Evolutionary conservation across 805 yeast species (phyloP).

Genomic region (Isabelozyma gotoi): DNA sequence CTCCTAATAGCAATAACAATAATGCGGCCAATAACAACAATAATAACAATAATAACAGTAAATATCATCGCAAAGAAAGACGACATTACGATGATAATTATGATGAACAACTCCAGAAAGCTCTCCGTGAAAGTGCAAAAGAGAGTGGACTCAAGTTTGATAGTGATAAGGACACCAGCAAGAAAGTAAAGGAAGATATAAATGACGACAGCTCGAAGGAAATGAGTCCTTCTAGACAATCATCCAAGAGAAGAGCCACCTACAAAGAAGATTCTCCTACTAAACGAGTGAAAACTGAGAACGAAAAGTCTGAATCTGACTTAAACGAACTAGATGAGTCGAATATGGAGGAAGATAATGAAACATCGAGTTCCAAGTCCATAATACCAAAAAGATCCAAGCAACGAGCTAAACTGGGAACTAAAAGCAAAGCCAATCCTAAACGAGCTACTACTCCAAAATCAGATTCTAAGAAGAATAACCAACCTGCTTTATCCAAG

Average conservation of each 20-base stretch:
- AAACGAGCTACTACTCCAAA: constrained; percentile 13
- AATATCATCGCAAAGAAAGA: constrained; percentile 28
- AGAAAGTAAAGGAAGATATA: constrained; percentile 5
- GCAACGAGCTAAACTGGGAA: constrained; percentile 8
- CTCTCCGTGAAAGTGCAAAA: constrained; percentile 56
- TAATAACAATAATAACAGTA: not conserved
- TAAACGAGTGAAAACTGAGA: constrained; percentile 19
- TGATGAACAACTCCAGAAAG: constrained; percentile 46
- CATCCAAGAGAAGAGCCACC: not conserved
- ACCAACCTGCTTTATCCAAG: constrained; percentile 18
- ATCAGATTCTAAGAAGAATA: constrained; percentile 11
- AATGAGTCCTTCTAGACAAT: constrained; percentile 5
- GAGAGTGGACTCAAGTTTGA: constrained; percentile 34
- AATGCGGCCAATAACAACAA: not conserved
- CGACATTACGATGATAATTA: constrained; percentile 33
- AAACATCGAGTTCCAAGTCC: constrained; percentile 4
- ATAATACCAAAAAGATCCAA: constrained; percentile 13
- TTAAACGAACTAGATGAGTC: constrained; percentile 13
- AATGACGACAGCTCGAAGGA: constrained; percentile 12
- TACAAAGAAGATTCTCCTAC: constrained; percentile 6
- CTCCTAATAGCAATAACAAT: not conserved
- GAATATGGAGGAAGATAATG: constrained; percentile 9
- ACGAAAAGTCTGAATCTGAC: constrained; percentile 14
- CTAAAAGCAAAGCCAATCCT: constrained; percentile 1
- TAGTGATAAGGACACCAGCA: constrained; percentile 5